Evolutionary conservation across 2,329 filamentous ascomycete species (phyloP).

Genomic region (Diaporthe caulivora): DNA sequence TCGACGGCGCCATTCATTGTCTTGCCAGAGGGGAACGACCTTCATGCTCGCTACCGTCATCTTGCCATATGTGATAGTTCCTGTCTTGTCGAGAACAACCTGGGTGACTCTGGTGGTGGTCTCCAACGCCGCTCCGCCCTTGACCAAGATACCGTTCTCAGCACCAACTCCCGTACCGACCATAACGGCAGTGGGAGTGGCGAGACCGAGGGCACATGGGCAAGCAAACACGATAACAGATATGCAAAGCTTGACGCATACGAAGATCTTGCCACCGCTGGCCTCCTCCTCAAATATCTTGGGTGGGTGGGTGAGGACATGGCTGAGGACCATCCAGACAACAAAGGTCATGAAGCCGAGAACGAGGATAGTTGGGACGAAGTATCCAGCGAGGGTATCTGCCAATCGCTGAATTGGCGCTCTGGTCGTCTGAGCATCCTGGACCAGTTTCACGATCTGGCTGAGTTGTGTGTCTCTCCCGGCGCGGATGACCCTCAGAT

Average conservation of each 20-base stretch:
- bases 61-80: conserved; percentile 92
- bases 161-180: conserved; percentile 97
- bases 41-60: conserved; percentile 88
- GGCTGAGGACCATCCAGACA: conserved; percentile 94
- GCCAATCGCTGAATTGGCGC: conserved; percentile 95
- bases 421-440: conserved; percentile 93
- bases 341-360: conserved; percentile 89
- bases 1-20: conserved; percentile 74
- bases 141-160: conserved; percentile 96
- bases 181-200: conserved; percentile 98
- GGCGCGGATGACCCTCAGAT: conserved; percentile 92
- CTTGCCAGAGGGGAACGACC: conserved; percentile 77
- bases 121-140: conserved; percentile 93
- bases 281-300: conserved; percentile 84
- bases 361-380: conserved; percentile 88
- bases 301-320: conserved; percentile 85
- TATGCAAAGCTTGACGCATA: conserved; percentile 97
- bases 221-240: conserved; percentile 99
- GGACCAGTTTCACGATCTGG: conserved; percentile 98
- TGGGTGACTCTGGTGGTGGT: conserved; percentile 90
- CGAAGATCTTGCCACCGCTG: conserved; percentile 93
- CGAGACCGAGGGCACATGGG: conserved; percentile 94
- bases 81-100: conserved; percentile 95
- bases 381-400: conserved; percentile 91
- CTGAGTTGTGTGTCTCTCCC: conserved; percentile 96